phyloP scores from a whole-genome alignment of 2,329 filamentous ascomycete genomes.

The Zasmidium angulare region DNA sequence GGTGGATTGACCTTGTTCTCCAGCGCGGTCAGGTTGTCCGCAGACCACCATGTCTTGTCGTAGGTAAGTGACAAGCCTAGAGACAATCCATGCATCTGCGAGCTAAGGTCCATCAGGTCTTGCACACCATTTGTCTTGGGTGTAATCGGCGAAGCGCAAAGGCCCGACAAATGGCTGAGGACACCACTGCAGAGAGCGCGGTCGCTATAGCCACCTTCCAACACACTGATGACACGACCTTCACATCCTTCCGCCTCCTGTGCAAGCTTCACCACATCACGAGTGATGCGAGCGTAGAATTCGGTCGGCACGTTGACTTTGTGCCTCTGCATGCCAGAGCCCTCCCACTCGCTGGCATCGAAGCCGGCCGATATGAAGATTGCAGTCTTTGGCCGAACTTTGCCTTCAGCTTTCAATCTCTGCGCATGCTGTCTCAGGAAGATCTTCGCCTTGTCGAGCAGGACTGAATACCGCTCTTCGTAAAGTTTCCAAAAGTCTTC shows the following conservation, averaged over 20 bases:
- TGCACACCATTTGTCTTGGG: conserved; percentile 9
- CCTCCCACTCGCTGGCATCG: conserved; percentile 94
- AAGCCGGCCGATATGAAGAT: conserved; percentile 97
- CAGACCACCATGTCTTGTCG: conserved; percentile 47
- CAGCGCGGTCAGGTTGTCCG: conserved; percentile 64
- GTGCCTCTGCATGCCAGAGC: conserved; percentile 89
- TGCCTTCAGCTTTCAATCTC: conserved; percentile 57
- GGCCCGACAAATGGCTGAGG: conserved; percentile 82
- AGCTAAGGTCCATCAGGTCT: conserved; percentile 22
- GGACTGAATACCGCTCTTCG: conserved; percentile 69
- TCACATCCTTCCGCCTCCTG: conserved; percentile 77
- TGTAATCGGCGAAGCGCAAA: conserved; percentile 48
- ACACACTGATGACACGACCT: conserved; percentile 84
- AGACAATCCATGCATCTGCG: conserved; percentile 28
- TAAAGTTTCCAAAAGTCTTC: conserved; percentile 90
- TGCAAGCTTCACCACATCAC: conserved; percentile 79
- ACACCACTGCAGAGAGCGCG: conserved; percentile 85
- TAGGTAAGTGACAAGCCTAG: conserved; percentile 31
- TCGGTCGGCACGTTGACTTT: conserved; percentile 94
- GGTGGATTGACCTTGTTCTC: conserved; percentile 59
- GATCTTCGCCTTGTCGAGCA: conserved; percentile 76
- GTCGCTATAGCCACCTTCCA: conserved; percentile 96
- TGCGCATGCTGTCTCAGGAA: conserved; percentile 75
- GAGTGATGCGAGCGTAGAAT: conserved; percentile 89
- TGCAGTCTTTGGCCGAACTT: conserved; percentile 70